Evolutionary conservation across 768 basidiomycete species (phyloP), one percentile per base, ranked within the genome.

Genomic region (Hydnomerulius pinastri): DNA sequence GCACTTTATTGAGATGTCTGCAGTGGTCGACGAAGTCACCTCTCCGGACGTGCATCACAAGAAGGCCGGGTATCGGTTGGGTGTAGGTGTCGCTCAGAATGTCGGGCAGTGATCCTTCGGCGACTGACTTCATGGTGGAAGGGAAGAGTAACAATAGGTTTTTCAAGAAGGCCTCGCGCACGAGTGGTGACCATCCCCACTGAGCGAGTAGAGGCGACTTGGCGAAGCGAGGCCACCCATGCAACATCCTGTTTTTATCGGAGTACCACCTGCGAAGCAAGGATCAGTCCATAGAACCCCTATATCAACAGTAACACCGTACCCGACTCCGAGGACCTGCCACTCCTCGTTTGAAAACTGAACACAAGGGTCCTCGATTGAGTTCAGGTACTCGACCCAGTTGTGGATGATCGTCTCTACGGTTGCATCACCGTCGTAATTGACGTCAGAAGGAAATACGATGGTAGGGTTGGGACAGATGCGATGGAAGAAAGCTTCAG

Each of bases 11-110:
- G 30, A 81, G 68, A 42, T 58, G 52, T 10, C 48, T 45, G 61
- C 80, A 82, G 62, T 81, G 79, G 0, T 53, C 46, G 21, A 62
- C 28, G 53, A 70, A 81, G 63, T 80, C 79, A 5, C 79, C 79
- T 24, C 78, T 69, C 6, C 79, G 77, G 36, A 81, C 65, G 56
- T 81, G 80, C 9, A 81, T 58, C 12, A 67, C 81, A 4, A 82
- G 66, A 1, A 80, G 66, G 13, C 79, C 76, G 0, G 70, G 56
- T 24, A 77, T 63, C 7, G 61, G 57, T 2, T 45, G 4, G 8
- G 43, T 46, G 18, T 53, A 47, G 13, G 21, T 41, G 41, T 60
- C 51, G 25, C 39, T n/a, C 17, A n/a, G n/a, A n/a, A 2, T 11
- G 4, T n/a, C 18, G 28, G 21, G 13, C 15, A 51, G 32, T 0